Evolutionary conservation across 139 green algal species (phyloP).

Genomic region (Ettlia oleoabundans): DNA sequence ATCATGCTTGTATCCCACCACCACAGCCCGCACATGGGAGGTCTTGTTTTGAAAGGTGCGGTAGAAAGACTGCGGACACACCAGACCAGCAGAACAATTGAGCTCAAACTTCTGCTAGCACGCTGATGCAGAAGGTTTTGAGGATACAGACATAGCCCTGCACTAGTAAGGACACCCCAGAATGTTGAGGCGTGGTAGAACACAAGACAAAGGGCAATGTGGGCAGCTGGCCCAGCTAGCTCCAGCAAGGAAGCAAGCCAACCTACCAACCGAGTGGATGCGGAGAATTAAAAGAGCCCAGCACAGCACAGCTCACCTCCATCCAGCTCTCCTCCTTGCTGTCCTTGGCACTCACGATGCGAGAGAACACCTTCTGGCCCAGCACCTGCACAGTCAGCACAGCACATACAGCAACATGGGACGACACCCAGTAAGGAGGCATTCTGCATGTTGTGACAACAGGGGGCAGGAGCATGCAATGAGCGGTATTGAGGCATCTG

Average conservation of each 20-base stretch:
- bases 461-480: too few species aligned
- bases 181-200: too few species aligned
- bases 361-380: constrained; percentile 69
- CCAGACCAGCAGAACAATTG: background rate
- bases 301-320: constrained; percentile 31
- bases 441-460: too few species aligned
- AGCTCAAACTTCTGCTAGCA: too few species aligned
- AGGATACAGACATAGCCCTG: background rate
- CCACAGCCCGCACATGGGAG: constrained; percentile 47
- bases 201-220: too few species aligned
- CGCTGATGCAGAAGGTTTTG: background rate
- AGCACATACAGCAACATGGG: too few species aligned
- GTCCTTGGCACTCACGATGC: constrained; percentile 27
- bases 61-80: constrained; percentile 50
- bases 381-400: constrained; percentile 36
- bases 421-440: too few species aligned
- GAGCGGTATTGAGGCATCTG: too few species aligned
- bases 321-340: constrained; percentile 58
- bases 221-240: too few species aligned
- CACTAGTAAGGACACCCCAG: background rate
- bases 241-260: too few species aligned
- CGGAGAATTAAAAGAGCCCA: too few species aligned
- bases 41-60: constrained; percentile 50
- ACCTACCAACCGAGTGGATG: too few species aligned
- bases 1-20: constrained; percentile 91